Conservation (phyloP, 169 alveolate species). For the Cryptosporidium ryanae region DNA sequence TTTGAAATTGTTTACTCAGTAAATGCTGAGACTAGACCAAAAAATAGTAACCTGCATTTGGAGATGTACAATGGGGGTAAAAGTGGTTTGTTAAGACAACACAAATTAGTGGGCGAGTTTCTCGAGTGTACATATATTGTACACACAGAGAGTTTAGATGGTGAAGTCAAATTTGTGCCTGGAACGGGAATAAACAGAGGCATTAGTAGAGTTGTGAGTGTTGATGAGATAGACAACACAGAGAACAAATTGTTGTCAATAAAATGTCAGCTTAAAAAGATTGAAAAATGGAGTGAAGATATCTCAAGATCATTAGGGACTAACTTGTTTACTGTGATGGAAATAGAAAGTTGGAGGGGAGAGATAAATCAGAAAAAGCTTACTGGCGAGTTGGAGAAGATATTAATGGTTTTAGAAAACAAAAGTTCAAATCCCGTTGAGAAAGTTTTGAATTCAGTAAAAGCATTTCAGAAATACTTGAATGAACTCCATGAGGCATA, state of each 20-base stretch:
- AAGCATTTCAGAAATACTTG: constrained; percentile 32
- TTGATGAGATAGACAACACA: constrained; percentile 13
- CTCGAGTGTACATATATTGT: constrained; percentile 51
- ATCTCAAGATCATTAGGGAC: constrained; percentile 2
- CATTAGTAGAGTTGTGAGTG: constrained; percentile 20
- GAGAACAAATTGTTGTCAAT: constrained; percentile 6
- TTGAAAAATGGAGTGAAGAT: constrained; percentile 27
- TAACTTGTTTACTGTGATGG: constrained; percentile 32
- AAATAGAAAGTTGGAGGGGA: constrained; percentile 29
- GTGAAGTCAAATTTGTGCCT: neutral
- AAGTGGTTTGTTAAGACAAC: constrained; percentile 40
- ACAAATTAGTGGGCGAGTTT: constrained; percentile 53
- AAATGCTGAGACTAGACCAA: constrained; percentile 1
- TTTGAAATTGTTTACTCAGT: constrained; percentile 1
- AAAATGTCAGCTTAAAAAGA: constrained; percentile 14
- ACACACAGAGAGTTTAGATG: neutral
- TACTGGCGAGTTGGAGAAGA: constrained; percentile 11
- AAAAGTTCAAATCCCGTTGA: constrained; percentile 37
- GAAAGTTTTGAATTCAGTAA: constrained; percentile 19
- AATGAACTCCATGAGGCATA: constrained; percentile 25
- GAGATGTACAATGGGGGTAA: constrained; percentile 37
- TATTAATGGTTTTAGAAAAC: constrained; percentile 26
- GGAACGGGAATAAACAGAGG: constrained; percentile 46
- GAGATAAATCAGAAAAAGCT: constrained; percentile 25
- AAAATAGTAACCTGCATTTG: neutral